Evolutionary conservation across 2,329 filamentous ascomycete species (phyloP).

Genomic region (Claviceps spartinae): DNA sequence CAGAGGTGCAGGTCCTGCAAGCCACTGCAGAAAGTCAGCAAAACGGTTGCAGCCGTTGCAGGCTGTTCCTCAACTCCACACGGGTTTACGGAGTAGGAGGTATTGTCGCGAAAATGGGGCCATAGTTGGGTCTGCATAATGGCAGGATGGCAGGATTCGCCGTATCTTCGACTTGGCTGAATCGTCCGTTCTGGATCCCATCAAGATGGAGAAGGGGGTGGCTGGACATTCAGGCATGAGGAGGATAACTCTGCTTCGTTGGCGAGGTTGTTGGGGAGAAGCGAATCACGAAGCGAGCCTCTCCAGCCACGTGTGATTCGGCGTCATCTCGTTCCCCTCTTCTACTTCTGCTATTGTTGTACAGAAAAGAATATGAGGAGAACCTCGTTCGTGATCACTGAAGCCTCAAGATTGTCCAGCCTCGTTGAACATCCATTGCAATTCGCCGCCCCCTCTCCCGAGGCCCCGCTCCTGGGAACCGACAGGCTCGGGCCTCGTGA

Average conservation of each 20-base stretch:
- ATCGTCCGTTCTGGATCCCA: background rate
- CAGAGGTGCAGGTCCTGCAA: too few species aligned
- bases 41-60: background rate
- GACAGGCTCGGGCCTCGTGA: conserved; percentile 4
- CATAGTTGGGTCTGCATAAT: background rate
- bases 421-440: background rate
- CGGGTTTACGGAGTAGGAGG: background rate
- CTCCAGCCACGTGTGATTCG: background rate
- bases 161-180: background rate
- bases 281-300: too few species aligned
- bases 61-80: background rate
- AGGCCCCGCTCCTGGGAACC: background rate
- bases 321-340: background rate
- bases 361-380: background rate
- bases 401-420: background rate
- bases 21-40: background rate
- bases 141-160: background rate
- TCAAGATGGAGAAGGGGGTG: background rate
- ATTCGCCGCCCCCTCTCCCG: background rate
- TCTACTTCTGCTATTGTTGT: background rate
- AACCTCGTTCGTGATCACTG: background rate
- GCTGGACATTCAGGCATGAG: background rate
- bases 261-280: too few species aligned
- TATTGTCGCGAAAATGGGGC: background rate
- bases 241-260: too few species aligned